Base-by-base conservation (phyloP, 1,139 yeast genomes). In the Suhomyces bokatorum region DNA sequence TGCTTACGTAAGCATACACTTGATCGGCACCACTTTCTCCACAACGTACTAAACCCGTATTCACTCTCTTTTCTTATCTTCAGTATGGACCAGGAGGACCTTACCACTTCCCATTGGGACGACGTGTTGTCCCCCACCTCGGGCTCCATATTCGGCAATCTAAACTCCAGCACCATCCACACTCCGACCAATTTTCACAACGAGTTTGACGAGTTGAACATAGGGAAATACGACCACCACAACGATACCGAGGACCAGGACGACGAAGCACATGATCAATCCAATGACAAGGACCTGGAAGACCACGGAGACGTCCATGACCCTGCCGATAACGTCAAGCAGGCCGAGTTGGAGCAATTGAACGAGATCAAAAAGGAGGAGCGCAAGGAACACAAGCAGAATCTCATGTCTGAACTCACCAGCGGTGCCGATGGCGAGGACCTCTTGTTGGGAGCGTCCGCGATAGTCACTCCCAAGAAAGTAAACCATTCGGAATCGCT, bases 381-480 rank as follows among this genome's bases (percentile, higher is more conserved):
- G 51, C 55, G 73, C 42, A 60, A 64, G 35, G 68, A 67, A 45
- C 73, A 69, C 47, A 63, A 64, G 44, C 58, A 64, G n/a, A 64
- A 68, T 39, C 57, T 73, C 27, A 45, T 73, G 35, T 62, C 66
- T 20, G 71, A 71, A 48, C 62, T 73, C 45, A 71, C 77, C 15
- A 51, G 56, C 22, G 68, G 70, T 4, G 56, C 60, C 1, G 69
- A 66, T 4, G 63, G 57, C 10, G 54, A 59, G 32, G 61, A 57
- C 22, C 45, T 37, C 34, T 31, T 46, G 14, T 31, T 42, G 16
- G 66, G 61, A 26, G 51, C 52, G 5, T 53, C 68, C 1, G 33
- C 57, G 5, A 46, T 53, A 9, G 52, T 60, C 7, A 59, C 69
- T 0, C 61, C 65, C 1, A 55, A 56, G 34, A 51, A 51, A 24